These are phyloP conservation scores for Beauveria medogensis DNA, from an alignment of 2,329 filamentous ascomycete species.

Conservation along the genomic window DNA sequence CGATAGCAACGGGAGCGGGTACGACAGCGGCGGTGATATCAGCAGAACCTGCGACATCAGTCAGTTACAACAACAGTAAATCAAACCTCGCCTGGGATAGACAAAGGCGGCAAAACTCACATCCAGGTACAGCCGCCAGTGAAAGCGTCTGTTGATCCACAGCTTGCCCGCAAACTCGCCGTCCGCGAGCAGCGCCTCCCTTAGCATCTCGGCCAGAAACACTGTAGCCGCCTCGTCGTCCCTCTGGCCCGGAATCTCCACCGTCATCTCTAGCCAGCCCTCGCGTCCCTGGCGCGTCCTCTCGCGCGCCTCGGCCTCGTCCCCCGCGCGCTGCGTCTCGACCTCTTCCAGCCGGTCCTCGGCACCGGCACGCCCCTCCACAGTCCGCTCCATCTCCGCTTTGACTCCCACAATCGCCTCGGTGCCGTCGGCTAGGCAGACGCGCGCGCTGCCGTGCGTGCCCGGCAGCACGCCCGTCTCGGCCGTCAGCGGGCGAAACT, in stretches of 20 bases:
- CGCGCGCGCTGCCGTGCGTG: conserved; percentile 84
- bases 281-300: conserved; percentile 36
- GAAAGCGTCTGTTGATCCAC: conserved; percentile 83
- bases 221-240: conserved; percentile 88
- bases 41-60: conserved; percentile 61
- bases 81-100: not conserved
- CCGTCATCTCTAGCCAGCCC: conserved; percentile 82
- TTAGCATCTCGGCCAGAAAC: conserved; percentile 80
- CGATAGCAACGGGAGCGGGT: conserved; percentile 85
- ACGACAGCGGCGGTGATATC: conserved; percentile 86
- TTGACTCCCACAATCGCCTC: conserved; percentile 96
- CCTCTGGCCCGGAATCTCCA: conserved; percentile 83
- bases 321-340: conserved; percentile 28
- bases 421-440: conserved; percentile 91
- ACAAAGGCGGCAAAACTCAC: conserved; percentile 43
- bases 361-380: conserved; percentile 17
- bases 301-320: conserved; percentile 31
- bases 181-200: conserved; percentile 73
- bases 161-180: conserved; percentile 62
- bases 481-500: conserved; percentile 85
- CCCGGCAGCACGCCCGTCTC: conserved; percentile 85
- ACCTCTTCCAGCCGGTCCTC: conserved; percentile 20
- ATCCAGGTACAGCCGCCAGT: conserved; percentile 95
- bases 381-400: conserved; percentile 79
- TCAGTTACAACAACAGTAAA: not conserved